A percentile compares a stretch with the other conserved stretches of the same genome.
These are phyloP conservation scores for Phytophthora cactorum DNA, from an alignment of 352 stramenopile genomes.

Conservation along the genomic window DNA sequence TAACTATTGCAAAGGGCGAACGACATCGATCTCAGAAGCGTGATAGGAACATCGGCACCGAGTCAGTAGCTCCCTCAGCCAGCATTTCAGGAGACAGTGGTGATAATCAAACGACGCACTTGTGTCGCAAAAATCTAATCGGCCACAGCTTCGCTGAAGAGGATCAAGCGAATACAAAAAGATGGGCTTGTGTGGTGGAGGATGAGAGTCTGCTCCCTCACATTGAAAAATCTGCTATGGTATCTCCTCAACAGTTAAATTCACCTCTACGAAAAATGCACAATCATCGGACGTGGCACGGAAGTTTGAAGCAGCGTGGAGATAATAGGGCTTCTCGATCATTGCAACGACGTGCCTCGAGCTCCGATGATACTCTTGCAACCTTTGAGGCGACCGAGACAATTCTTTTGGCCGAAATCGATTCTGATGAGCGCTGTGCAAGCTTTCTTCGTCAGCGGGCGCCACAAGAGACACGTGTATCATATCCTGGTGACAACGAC, in stretches of 20 bases:
- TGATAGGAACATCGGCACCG: not conserved
- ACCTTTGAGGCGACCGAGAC: slow-evolving; percentile 44
- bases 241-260: slow-evolving; percentile 5
- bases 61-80: not conserved
- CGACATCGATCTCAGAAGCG: slow-evolving; percentile 5
- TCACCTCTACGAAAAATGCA: slow-evolving; percentile 6
- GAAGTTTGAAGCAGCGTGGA: slow-evolving; percentile 7
- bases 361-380: slow-evolving; percentile 23
- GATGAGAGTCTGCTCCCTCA: slow-evolving; percentile 13
- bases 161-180: no score
- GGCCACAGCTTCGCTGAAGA: no score
- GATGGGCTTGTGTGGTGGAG: no score
- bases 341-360: slow-evolving; percentile 12
- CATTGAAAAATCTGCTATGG: not conserved
- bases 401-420: slow-evolving; percentile 50
- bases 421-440: slow-evolving; percentile 43
- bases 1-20: not conserved
- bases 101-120: slow-evolving; percentile 22
- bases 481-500: not conserved
- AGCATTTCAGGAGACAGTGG: not conserved
- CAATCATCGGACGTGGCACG: slow-evolving; percentile 17
- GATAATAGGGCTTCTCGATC: not conserved
- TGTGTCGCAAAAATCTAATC: slow-evolving; percentile 5
- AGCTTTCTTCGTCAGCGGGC: slow-evolving; percentile 35
- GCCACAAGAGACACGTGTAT: slow-evolving; percentile 2